Conservation (phyloP, 495 filamentous ascomycete genomes). For the Parathielavia appendiculata region DNA sequence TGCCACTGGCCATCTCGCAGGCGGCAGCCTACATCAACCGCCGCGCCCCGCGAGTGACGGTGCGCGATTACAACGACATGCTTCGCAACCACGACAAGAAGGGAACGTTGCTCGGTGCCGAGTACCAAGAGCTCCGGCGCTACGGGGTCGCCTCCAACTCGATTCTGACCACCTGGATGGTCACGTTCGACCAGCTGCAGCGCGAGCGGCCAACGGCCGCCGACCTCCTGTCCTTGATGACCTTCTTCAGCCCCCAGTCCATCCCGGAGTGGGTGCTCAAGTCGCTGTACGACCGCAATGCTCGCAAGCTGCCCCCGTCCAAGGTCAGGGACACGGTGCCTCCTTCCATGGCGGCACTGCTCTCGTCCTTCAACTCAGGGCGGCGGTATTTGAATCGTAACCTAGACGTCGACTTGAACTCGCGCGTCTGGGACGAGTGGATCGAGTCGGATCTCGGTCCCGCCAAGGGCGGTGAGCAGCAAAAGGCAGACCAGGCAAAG, state of each 20-base stretch:
- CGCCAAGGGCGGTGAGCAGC: no score
- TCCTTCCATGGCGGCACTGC: not conserved
- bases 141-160: not conserved
- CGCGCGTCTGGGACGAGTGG: not conserved
- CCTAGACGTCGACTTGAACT: not conserved
- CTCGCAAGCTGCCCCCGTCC: not conserved
- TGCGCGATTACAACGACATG: not conserved
- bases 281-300: not conserved
- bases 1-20: conserved; percentile 46
- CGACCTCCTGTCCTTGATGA: conserved; percentile 39
- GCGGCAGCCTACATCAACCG: conserved; percentile 39
- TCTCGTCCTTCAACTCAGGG: not conserved
- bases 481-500: not conserved
- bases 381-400: not conserved
- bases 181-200: conserved; percentile 31
- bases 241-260: conserved; percentile 32
- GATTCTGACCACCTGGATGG: conserved; percentile 24
- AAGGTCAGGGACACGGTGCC: not conserved
- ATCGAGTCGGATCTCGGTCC: not conserved
- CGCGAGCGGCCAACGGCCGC: conserved; percentile 25
- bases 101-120: not conserved
- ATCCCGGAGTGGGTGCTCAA: conserved; percentile 28
- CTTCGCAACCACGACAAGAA: not conserved
- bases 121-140: conserved; percentile 1
- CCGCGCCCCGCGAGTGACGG: conserved; percentile 10